phyloP scores from a whole-genome alignment of 345 rosid species.

The Eucalyptus pauciflora region DNA sequence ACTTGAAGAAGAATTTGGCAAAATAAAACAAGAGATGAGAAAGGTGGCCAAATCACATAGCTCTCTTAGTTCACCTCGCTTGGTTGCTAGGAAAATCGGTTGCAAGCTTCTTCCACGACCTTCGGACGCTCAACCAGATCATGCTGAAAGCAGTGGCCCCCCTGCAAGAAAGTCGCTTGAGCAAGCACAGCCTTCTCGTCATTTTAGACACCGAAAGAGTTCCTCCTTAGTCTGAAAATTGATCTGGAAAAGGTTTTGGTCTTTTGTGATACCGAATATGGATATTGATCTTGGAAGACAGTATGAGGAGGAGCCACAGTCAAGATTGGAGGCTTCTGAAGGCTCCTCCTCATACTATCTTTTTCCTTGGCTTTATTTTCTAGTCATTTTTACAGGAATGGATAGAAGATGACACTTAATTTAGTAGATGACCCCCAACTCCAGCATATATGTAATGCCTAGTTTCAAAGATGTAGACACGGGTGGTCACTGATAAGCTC shows the following conservation, averaged over 20 bases:
- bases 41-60: constrained; percentile 61
- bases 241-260: not conserved
- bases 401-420: not conserved
- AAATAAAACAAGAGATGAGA: constrained; percentile 76
- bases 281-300: not conserved
- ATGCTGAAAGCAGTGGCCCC: constrained; percentile 16
- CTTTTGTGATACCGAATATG: not conserved
- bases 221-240: constrained; percentile 53
- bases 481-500: not conserved
- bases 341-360: constrained; percentile 2
- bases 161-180: constrained; percentile 48
- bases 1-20: constrained; percentile 75
- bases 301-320: constrained; percentile 1
- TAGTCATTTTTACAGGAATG: not conserved
- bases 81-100: constrained; percentile 45
- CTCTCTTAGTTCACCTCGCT: constrained; percentile 61
- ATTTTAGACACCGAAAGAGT: constrained; percentile 71
- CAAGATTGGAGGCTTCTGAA: not conserved
- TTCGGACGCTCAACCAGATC: constrained; percentile 38
- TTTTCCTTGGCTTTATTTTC: not conserved
- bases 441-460: not conserved
- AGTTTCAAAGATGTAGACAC: not conserved
- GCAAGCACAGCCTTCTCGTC: constrained; percentile 38
- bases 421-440: not conserved
- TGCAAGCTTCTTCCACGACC: constrained; percentile 64